Evolutionary conservation across 1,284 basidiomycete genomes (phyloP).

Genomic region (Sporisorium scitamineum): DNA sequence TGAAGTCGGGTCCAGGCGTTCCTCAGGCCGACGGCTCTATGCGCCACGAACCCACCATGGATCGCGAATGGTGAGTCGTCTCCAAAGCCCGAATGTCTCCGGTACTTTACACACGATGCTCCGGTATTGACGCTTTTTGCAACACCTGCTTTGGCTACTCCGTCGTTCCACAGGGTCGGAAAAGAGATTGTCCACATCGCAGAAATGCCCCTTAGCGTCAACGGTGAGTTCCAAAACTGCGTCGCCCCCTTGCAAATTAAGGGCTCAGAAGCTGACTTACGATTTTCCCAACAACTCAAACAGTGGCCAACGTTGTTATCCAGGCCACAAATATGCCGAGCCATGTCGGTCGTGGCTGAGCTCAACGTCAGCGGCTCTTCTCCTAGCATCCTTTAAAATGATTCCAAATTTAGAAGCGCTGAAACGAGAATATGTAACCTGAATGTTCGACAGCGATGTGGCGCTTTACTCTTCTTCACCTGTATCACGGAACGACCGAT

Average conservation of each 20-base stretch:
- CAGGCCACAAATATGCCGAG: constrained; percentile 59
- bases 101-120: neutral
- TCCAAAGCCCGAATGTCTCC: neutral
- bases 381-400: constrained; percentile 7
- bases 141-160: neutral
- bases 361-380: neutral
- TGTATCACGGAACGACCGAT: neutral
- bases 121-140: neutral
- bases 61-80: constrained; percentile 39
- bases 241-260: neutral
- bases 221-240: constrained; percentile 35
- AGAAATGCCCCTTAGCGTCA: constrained; percentile 56
- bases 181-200: constrained; percentile 56
- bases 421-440: neutral
- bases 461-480: constrained; percentile 32
- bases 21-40: constrained; percentile 53
- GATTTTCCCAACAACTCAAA: neutral
- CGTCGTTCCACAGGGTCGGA: constrained; percentile 33
- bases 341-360: constrained; percentile 53
- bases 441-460: neutral
- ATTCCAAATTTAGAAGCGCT: neutral
- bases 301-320: constrained; percentile 48
- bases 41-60: constrained; percentile 53
- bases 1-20: constrained; percentile 51
- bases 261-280: constrained; percentile 2